Evolutionary conservation across 352 stramenopile species (phyloP), one percentile per base, ranked within the genome.

Genomic region (Phytophthora megakarya): DNA sequence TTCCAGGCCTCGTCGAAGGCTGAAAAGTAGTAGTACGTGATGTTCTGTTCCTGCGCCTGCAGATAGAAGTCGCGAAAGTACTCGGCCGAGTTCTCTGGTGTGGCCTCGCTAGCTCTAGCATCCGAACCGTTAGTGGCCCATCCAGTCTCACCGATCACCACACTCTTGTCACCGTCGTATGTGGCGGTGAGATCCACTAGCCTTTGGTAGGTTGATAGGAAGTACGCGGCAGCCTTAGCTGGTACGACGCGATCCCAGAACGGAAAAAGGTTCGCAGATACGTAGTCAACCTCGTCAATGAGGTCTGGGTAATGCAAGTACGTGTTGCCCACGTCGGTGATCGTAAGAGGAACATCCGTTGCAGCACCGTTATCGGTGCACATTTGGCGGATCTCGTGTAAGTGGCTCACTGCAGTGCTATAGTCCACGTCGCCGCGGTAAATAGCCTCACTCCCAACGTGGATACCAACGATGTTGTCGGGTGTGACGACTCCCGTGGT

Each of bases 231-330:
- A n/a, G 44, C 44, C 26, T 51, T 51, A 16, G 25, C 26, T 16
- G 77, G 78, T 11, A 70, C 65, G 11, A 68, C 51, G 10, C 61
- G 56, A 49, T 88, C 80, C 80, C 82, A 91, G 64, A 88, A 86
- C 9, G 78, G 81, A 59, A 89, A 91, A 65, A 88, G 80, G 75
- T 89, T 91, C 33, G 85, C 71, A 18, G 77, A 84, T 18, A 89
- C 72, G 59, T 81, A 76, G 52, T 91, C 82, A 5, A 89, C 76
- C 8, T 73, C 78, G 19, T 84, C 55, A 35, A 87, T 57, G 10
- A 91, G 67, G 50, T 75, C 16, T 38, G 67, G 53, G 23, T 44
- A 53, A 6, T 19, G 18, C 32, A 61, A 43, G 42, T 53, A 61
- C 30, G 42, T 61, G 53, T 61, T 61, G 40, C 53, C 53, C 30